Evolutionary conservation across 2,329 filamentous ascomycete genomes (phyloP), one percentile per base, ranked within the genome.

Genomic region (Colletotrichum australisinense): DNA sequence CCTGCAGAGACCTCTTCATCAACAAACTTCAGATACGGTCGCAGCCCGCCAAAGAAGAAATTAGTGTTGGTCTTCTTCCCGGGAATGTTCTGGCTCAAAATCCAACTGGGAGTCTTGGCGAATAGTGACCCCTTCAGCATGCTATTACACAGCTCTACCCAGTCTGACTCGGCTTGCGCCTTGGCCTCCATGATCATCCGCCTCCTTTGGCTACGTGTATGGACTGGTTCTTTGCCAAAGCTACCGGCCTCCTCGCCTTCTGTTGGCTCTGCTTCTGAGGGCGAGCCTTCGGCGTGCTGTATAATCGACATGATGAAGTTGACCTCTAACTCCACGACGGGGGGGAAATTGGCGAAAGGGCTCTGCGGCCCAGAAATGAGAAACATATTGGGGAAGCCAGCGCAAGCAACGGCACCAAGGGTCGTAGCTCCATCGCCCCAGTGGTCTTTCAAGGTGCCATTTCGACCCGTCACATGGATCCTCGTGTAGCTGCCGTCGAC

Each of bases 211-310:
- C 19, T 49, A 35, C 32, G 32, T 35, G 32, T 35, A n/a, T 3
- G 8, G 8, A 22, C 0, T 19, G 42, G 1, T 49, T 22, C 42
- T 8, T 49, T 2, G 42, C 8, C 42, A 8, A n/a, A 22, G 7
- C 3, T 49, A 11, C 0, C 7, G 0, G 1, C 42, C 19, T 8
- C 42, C 19, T 49, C 42, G 0, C 19, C 42, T 49, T 49, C 19
- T 49, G 0, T 11, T 11, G 8, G 8, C 19, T 9, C 7, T 22
- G 0, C 0, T 19, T 22, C 19, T 22, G 1, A 9, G 0, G 1
- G 42, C 16, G 19, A 22, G 6, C 42, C 19, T 19, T 49, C 42
- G 42, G 42, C 42, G 8, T 49, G 1, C 42, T 49, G 42, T n/a
- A 49, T 49, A n/a, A 49, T 22, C 8, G 42, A 49, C 42, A 49